phyloP scores from a whole-genome alignment of 192 early-diverging fungal genomes.

The Entomortierella chlamydospora region DNA sequence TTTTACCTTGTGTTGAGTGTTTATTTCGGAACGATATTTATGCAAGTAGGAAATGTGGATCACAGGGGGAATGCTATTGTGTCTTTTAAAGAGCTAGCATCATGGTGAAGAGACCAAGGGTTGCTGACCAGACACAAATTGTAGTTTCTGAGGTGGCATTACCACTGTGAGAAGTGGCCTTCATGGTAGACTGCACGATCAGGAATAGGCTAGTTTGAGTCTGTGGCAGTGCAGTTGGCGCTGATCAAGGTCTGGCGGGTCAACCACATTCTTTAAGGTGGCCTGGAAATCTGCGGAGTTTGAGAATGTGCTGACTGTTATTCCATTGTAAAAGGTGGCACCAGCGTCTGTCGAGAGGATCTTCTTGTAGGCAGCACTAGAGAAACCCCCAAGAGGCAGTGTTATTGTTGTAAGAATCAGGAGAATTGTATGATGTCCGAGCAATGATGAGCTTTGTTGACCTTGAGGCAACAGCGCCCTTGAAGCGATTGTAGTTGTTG shows the following conservation, averaged over 20 bases:
- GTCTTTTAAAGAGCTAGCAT: not conserved
- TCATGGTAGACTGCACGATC: constrained; percentile 29
- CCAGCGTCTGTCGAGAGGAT: constrained; percentile 75
- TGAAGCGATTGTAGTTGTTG: constrained; percentile 70
- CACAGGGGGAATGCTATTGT: not conserved
- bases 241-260: constrained; percentile 52
- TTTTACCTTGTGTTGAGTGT: too few relatives aligned
- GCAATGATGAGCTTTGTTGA: constrained; percentile 64
- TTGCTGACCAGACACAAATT: not conserved
- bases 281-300: constrained; percentile 59
- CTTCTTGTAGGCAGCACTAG: constrained; percentile 67
- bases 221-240: constrained; percentile 66
- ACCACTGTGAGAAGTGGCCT: not conserved
- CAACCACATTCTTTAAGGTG: constrained; percentile 68
- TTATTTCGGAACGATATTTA: too few relatives aligned
- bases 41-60: too few relatives aligned
- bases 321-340: constrained; percentile 65
- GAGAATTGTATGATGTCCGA: constrained; percentile 70
- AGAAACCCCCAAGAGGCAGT: constrained; percentile 72
- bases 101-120: constrained; percentile 21
- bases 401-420: constrained; percentile 74
- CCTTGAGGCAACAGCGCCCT: constrained; percentile 41
- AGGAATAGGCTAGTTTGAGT: constrained; percentile 34
- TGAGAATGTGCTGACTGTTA: constrained; percentile 41
- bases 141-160: not conserved